phyloP scores from a whole-genome alignment of 768 basidiomycete species.

The Paxillus ammoniavirescens region DNA sequence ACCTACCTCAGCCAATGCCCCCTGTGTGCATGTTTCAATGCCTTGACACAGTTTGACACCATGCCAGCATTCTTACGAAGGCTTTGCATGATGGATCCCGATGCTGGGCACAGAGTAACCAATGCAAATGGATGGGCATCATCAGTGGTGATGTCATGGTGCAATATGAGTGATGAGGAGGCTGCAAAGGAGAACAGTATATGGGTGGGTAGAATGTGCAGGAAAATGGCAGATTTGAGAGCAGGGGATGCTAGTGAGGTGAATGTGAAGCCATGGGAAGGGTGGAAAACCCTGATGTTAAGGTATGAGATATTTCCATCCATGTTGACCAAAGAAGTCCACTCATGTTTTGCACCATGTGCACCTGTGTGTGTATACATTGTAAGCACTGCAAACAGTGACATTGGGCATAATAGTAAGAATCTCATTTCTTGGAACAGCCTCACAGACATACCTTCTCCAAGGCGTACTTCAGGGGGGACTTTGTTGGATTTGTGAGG shows the following conservation, averaged over 20 bases:
- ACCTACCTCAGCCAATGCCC: too few relatives aligned
- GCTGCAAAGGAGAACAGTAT: conserved; percentile 1
- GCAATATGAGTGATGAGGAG: conserved; percentile 10
- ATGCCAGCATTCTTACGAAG: not conserved
- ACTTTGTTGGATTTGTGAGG: too few relatives aligned
- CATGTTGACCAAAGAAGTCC: conserved; percentile 3
- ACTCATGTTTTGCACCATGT: conserved; percentile 12
- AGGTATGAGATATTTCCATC: conserved; percentile 12
- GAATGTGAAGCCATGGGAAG: conserved; percentile 2
- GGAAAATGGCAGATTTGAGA: conserved; percentile 9
- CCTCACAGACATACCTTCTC: too few relatives aligned
- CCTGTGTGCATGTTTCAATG: not conserved
- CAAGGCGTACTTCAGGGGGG: too few relatives aligned
- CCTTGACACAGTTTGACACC: not conserved
- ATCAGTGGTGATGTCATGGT: not conserved
- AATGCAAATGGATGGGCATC: not conserved
- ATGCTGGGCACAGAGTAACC: not conserved
- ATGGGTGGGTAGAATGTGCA: conserved; percentile 16
- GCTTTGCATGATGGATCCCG: not conserved
- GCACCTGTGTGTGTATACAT: conserved; percentile 13
- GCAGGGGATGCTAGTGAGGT: conserved; percentile 8
- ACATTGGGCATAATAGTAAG: too few relatives aligned
- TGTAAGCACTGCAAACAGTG: not conserved
- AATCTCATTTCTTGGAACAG: too few relatives aligned
- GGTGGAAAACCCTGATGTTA: not conserved